Evolutionary conservation across 441 rosid genomes (phyloP), one percentile per base, ranked within the genome.

Genomic region (Sinapis alba): DNA sequence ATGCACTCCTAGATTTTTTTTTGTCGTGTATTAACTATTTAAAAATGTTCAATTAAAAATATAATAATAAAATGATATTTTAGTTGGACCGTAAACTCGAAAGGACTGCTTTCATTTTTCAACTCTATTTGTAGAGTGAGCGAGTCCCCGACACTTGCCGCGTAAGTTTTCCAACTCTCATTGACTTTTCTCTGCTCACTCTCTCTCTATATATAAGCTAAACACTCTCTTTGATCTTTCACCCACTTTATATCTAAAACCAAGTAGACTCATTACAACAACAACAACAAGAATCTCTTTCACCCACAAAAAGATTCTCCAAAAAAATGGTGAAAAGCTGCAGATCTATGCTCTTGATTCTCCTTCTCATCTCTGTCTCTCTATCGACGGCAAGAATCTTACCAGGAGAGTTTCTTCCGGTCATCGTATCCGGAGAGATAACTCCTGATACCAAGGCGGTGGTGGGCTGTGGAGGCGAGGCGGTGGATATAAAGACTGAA

Each of bases 111-210:
- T 24, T 27, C 0, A 10, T 36, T 0, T 23, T 71, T 71, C 63
- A 53, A 67, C 65, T 38, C 21, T 2, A 24, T 1, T 43, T 8
- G 3, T 41, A 13, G n/a, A n/a, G n/a, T n/a, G n/a, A n/a, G n/a
- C 0, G 36, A 72, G 59, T 41, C 77, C 43, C 81, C 54, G 65
- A 72, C 74, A 54, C 81, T 78, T 78, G 81, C 78, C 81, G 81
- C 81, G 81, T 78, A 78, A 56, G 78, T 34, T 73, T 68, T 28
- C 56, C 78, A 41, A 53, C 74, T 21, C 74, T 12, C 70, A 2
- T 68, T 73, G 74, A 72, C 81, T 12, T 62, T 72, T 72, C 60
- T 30, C 58, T 28, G 1, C 50, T 58, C 64, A 61, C 16, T 54
- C 54, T 27, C n/a, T 4, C 2, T 58, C 5, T 72, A 43, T 72